Evolutionary conservation across 1,284 basidiomycete genomes (phyloP), one percentile per base, ranked within the genome.

Genomic region (Trichosporon faecale): DNA sequence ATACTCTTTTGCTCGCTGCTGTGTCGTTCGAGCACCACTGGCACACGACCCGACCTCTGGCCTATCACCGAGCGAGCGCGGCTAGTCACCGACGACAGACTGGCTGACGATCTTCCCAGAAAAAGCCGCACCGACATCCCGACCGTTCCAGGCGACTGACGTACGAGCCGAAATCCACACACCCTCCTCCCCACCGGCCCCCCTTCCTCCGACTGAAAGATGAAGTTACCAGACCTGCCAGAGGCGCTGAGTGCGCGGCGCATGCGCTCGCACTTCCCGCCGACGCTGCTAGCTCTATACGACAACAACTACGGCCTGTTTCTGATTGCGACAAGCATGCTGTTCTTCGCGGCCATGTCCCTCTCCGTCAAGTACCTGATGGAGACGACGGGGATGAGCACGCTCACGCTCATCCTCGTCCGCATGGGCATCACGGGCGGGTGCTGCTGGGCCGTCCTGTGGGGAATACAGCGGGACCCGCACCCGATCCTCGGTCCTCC

Each of bases 401-500:
- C 74, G 29, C 60, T 78, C 3, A 78, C 79, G 2, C 74, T 83
- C 63, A 82, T 82, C 49, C 73, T 78, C 49, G 78, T 80, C 8
- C 73, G 79, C 35, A 80, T 80, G 79, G 71, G 66, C 0, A 85
- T 88, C 57, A 87, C 87, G 0, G 84, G 85, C 72, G 49, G 84
- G 7, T 85, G 83, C 68, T 87, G 85, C 67, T 76, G 86, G 12
- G 55, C 77, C n/a, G 86, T 86, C 66, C 86, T 88, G 79, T 61
- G 18, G 49, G 85, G 75, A 37, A 80, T 80, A 14, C 69, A 77
- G 46, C 84, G 86, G 25, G 86, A 91, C 0, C 87, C 89, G 0
- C 83, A 92, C 75, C 91, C 91, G 0, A 81, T 90, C 66, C 75
- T 89, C 2, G 91, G 91, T 0, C 91, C 91, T 0, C 88, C 88